Evolutionary conservation across 352 stramenopile genomes (phyloP), one percentile per base, ranked within the genome.

Genomic region (Phytophthora sansomeana): DNA sequence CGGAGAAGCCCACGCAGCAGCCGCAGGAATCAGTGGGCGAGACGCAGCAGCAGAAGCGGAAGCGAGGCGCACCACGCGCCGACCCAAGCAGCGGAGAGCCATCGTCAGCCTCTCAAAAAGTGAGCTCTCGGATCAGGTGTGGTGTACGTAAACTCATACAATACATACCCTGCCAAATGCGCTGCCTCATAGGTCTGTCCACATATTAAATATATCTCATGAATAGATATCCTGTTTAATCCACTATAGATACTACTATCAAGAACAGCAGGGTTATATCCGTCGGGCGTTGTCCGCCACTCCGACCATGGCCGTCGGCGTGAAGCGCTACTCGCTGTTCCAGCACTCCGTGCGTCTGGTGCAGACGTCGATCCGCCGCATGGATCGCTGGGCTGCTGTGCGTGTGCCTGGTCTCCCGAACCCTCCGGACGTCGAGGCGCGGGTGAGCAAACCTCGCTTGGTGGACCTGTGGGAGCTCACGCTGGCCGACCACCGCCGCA

Each of bases 381-480:
- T 73, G 1, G 60, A 93, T 55, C 76, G 69, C 28, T 93, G 77
- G 73, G 35, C 86, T 30, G 61, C 89, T 35, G 58, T 85, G 29
- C 71, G 63, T 38, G 88, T 93, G 70, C 81, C 83, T 0, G 88
- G 88, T 8, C 39, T 96, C 21, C 85, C 85, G 1, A 90, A 93
- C 60, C 81, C 88, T 28, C 86, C 83, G 4, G 83, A 96, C 58
- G 56, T 80, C 1, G 74, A 81, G 58, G 67, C 74, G 32, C 32
- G 77, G 51, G 39, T 85, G 51, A 71, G 73, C 17, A 39, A 80
- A 32, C 81, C 85, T 49, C 67, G 21, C 51, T 91, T 91, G 59
- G 73, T 83, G 13, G 84, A 96, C 55, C 75, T 96, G 46, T 96
- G 85, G 85, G 84, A 93, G 65, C 80, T 91, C 66, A 87, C 88